phyloP scores from a whole-genome alignment of 441 rosid species.

The Rhodomyrtus psidioides region DNA sequence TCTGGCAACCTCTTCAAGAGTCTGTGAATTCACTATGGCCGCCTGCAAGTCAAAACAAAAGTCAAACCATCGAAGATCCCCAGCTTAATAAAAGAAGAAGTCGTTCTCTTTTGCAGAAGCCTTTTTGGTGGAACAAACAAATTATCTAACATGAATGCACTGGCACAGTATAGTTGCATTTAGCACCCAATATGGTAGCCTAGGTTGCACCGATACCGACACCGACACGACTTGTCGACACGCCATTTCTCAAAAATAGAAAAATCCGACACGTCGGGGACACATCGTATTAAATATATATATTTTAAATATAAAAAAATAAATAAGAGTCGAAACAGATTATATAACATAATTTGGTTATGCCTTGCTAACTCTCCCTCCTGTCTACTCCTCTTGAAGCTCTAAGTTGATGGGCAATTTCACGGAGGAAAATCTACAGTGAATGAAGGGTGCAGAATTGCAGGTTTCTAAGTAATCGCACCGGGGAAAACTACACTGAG shows the following conservation, averaged over 20 bases:
- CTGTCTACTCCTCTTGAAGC: neutral
- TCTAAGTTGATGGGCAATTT: neutral
- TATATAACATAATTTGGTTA: neutral
- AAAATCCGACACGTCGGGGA: too few species aligned
- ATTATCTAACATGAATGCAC: neutral
- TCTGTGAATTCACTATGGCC: constrained; percentile 96
- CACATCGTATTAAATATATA: too few species aligned
- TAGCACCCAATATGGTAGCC: neutral
- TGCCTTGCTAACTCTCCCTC: neutral
- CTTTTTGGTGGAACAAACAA: neutral
- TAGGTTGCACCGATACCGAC: too few species aligned
- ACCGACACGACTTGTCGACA: too few species aligned
- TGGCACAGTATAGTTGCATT: neutral
- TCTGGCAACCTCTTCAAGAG: constrained; percentile 97
- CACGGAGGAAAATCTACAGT: neutral
- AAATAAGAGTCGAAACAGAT: too few species aligned
- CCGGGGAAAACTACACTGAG: neutral
- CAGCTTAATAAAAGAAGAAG: neutral
- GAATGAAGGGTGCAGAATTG: neutral
- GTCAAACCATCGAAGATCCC: neutral
- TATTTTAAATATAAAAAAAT: too few species aligned
- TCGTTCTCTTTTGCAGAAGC: neutral
- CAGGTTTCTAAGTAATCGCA: neutral
- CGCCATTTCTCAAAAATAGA: too few species aligned
- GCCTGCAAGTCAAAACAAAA: constrained; percentile 45